A percentile compares a stretch with the other conserved stretches of the same genome.
These are phyloP conservation scores for Arabidopsis suecica DNA, from an alignment of 345 rosid species.

Conservation along the genomic window DNA sequence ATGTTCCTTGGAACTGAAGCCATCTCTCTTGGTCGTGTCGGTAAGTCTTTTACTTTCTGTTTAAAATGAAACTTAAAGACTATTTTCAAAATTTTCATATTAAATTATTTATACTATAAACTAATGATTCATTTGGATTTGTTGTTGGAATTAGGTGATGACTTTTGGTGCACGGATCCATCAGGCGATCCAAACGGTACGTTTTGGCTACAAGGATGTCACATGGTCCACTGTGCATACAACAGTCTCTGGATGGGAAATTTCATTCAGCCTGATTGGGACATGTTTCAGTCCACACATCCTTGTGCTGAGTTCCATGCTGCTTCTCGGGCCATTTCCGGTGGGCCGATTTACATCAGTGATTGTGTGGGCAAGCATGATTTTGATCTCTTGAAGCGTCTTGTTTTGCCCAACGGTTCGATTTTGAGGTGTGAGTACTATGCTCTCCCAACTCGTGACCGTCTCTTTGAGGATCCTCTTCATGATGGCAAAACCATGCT, in stretches of 20 bases:
- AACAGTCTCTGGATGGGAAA: constrained; percentile 99
- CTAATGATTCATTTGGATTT: background rate
- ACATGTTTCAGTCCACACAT: constrained; percentile 98
- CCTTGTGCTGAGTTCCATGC: constrained; percentile 97
- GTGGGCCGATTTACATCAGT: constrained; percentile 89
- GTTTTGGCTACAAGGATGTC: constrained; percentile 98
- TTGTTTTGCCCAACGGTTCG: constrained; percentile 78
- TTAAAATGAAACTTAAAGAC: background rate
- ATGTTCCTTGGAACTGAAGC: constrained; percentile 97
- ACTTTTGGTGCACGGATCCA: constrained; percentile 98
- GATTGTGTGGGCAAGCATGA: constrained; percentile 87
- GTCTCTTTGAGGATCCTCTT: constrained; percentile 88
- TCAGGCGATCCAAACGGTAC: constrained; percentile 96
- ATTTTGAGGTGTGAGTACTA: constrained; percentile 82
- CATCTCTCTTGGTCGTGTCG: constrained; percentile 96
- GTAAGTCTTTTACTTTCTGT: constrained; percentile 49
- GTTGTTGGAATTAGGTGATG: constrained; percentile 65
- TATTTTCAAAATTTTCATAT: background rate
- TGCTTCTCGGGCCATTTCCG: constrained; percentile 94
- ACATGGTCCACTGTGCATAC: constrained; percentile 99
- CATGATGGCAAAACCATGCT: constrained; percentile 99
- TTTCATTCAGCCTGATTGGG: constrained; percentile 99
- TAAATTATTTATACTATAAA: background rate
- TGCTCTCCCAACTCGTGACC: constrained; percentile 91
- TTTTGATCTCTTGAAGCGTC: constrained; percentile 67